Evolutionary conservation across 2,329 filamentous ascomycete species (phyloP), one percentile per base, ranked within the genome.

Genomic region (Botrytis aclada): DNA sequence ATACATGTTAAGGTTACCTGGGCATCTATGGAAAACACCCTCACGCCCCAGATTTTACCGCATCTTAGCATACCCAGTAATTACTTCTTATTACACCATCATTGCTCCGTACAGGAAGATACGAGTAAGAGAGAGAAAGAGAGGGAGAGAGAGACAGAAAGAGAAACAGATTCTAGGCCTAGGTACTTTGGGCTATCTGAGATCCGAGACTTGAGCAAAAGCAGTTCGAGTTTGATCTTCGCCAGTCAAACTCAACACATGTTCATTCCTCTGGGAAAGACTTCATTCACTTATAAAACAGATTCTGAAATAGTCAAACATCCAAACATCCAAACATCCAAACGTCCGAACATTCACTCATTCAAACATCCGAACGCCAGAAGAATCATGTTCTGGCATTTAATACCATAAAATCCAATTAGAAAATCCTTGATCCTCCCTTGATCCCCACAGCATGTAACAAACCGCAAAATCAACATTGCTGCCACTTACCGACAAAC

Each of bases 401-500:
- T 18, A 9, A 39, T n/a, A 22, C 25, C 45, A 34, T 65, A 66
- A 64, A 64, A 34, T 45, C 60, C n/a, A 58, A 58, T 51, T n/a
- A 54, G 47, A 65, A n/a, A 41, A 41, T 32, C n/a, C 43, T 22
- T 45, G 29, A 43, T n/a, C 61, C 51, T 73, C 67, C 62, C 67
- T 69, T 73, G 62, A 64, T 62, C 43, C 51, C 43, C 69, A 67
- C 70, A 75, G 72, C 73, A 77, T 77, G 75, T 74, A 75, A 60
- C 67, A 65, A 60, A n/a, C 66, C 34, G 37, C 65, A 72, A 56
- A 56, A 69, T 70, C 71, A 54, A 47, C 65, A 64, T 60, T 72
- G 58, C 72, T 76, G 75, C 75, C 62, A 66, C 66, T 67, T 76
- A 65, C 75, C 76, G 74, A 75, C 56, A 61, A 74, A 41, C 62